These are phyloP conservation scores for Monosporascus sp. DNA, from an alignment of 2,329 filamentous ascomycete species.

Conservation along the genomic window DNA sequence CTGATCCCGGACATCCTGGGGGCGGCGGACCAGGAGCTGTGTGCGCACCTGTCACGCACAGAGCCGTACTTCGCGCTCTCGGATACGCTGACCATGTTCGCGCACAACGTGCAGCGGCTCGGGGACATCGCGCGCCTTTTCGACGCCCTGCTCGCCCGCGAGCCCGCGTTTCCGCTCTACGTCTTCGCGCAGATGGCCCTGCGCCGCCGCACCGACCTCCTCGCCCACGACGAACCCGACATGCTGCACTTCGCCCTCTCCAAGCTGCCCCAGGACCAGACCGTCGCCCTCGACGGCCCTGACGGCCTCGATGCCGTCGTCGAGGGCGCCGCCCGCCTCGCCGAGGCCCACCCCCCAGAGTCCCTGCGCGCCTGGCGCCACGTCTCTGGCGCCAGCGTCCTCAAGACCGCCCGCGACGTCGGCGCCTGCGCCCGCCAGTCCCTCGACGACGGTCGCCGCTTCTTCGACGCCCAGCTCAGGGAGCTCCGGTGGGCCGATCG, in stretches of 20 bases:
- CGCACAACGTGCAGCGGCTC: conserved; percentile 90
- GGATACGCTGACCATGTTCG: conserved; percentile 93
- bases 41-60: conserved; percentile 66
- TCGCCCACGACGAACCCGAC: conserved; percentile 77
- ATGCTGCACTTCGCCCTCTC: conserved; percentile 87
- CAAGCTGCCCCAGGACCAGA: conserved; percentile 68
- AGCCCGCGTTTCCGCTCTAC: conserved; percentile 86
- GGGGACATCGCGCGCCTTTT: conserved; percentile 85
- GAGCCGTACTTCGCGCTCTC: conserved; percentile 90
- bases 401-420: conserved; percentile 70
- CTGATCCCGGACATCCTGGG: conserved; percentile 79
- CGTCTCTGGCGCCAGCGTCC: conserved; percentile 70
- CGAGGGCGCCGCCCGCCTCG: conserved; percentile 56
- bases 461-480: conserved; percentile 65
- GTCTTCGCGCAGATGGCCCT: conserved; percentile 87
- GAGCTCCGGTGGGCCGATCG: conserved; percentile 65
- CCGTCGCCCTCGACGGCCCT: conserved; percentile 41
- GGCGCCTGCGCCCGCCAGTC: conserved; percentile 47
- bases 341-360: conserved; percentile 64
- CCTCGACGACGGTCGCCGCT: conserved; percentile 57
- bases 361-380: conserved; percentile 63
- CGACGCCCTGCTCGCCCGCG: conserved; percentile 81
- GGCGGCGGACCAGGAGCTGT: conserved; percentile 65
- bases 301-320: conserved; percentile 77
- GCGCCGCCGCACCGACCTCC: conserved; percentile 73